Evolutionary conservation across 768 basidiomycete species (phyloP).

Genomic region (Hemileccinum rubropunctum): DNA sequence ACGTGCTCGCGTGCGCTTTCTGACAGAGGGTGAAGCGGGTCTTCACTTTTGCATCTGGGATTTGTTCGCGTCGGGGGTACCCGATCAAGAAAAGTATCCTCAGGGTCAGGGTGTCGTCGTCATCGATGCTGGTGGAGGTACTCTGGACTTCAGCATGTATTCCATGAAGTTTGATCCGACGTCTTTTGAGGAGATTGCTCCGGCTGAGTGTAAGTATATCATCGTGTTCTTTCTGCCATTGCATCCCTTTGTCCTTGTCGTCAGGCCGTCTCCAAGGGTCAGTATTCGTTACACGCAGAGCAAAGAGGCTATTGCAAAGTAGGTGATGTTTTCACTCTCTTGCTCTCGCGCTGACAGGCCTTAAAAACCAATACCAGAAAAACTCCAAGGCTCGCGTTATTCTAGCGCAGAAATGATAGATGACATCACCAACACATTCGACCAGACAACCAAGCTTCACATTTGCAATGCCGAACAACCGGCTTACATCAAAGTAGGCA

Average conservation of each 20-base stretch:
- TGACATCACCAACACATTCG: constrained; percentile 33
- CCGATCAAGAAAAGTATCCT: constrained; percentile 10
- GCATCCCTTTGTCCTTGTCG: background rate
- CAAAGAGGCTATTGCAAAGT: constrained; percentile 33
- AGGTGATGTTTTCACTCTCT: background rate
- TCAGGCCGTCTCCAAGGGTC: constrained; percentile 40
- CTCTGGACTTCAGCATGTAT: constrained; percentile 40
- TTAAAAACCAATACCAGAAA: constrained; percentile 20
- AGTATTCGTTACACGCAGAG: constrained; percentile 33
- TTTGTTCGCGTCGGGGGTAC: constrained; percentile 10
- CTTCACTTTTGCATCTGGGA: constrained; percentile 52
- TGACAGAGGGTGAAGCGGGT: constrained; percentile 62
- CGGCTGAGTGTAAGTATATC: constrained; percentile 27
- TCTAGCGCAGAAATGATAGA: constrained; percentile 30
- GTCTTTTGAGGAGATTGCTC: constrained; percentile 35
- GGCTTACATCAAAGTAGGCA: constrained; percentile 40
- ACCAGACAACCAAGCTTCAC: constrained; percentile 35
- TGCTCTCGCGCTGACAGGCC: background rate
- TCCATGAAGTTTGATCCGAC: constrained; percentile 34
- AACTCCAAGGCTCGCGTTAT: constrained; percentile 25
- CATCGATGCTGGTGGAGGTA: constrained; percentile 49
- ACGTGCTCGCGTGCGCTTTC: constrained; percentile 43
- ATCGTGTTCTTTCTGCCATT: background rate
- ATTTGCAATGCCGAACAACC: constrained; percentile 34
- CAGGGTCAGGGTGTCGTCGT: constrained; percentile 36